Evolutionary conservation across 1,139 yeast species (phyloP).

Genomic region (Blastobotrys serpentis): DNA sequence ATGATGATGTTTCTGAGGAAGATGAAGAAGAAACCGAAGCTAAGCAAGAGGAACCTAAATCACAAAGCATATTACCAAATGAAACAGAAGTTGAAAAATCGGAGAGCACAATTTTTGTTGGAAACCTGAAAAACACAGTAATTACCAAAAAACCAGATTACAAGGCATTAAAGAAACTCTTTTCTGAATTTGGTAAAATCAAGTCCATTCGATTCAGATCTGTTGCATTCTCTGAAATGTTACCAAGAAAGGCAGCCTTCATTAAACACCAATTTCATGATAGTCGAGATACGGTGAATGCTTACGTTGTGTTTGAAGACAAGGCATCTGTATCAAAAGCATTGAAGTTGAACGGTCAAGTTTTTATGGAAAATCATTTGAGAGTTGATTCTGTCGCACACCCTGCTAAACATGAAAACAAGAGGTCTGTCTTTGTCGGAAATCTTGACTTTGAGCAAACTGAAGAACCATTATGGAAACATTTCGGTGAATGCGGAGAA

Average conservation of each 20-base stretch:
- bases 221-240: slow-evolving; percentile 80
- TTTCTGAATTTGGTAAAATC: slow-evolving; percentile 57
- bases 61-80: slow-evolving; percentile 17
- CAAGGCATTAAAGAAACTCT: slow-evolving; percentile 63
- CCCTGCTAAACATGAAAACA: slow-evolving; percentile 83
- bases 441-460: slow-evolving; percentile 89
- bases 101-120: slow-evolving; percentile 84
- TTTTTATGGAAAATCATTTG: slow-evolving; percentile 70
- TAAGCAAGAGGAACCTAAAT: slow-evolving; percentile 34
- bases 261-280: slow-evolving; percentile 76
- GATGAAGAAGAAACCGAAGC: slow-evolving; percentile 24
- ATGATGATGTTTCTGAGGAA: slow-evolving; percentile 27
- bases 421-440: slow-evolving; percentile 86
- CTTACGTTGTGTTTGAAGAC: slow-evolving; percentile 74
- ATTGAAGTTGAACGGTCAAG: slow-evolving; percentile 58
- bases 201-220: slow-evolving; percentile 87
- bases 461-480: slow-evolving; percentile 86
- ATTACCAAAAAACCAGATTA: slow-evolving; percentile 62
- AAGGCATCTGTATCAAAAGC: slow-evolving; percentile 55
- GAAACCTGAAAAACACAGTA: slow-evolving; percentile 70
- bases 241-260: slow-evolving; percentile 91
- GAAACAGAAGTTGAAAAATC: slow-evolving; percentile 71
- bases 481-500: slow-evolving; percentile 65
- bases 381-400: slow-evolving; percentile 91
- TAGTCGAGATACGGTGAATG: slow-evolving; percentile 77